phyloP scores from a whole-genome alignment of 129 eudicot species.

The Sambucus nigra region DNA sequence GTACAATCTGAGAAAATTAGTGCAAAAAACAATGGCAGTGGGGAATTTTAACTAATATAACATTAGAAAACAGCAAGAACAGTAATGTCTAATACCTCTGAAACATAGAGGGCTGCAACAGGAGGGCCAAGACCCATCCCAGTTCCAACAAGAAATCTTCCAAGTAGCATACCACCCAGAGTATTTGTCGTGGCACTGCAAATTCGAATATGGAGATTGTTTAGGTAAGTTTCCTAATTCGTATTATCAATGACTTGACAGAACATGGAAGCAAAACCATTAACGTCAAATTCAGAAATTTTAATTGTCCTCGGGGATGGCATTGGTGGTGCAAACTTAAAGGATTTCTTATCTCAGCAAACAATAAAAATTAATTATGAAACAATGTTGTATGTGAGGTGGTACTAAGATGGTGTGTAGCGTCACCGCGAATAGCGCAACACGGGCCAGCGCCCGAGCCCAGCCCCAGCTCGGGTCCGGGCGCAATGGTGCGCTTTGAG shows the following conservation, averaged over 20 bases:
- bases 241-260: background rate
- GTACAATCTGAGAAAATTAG: background rate
- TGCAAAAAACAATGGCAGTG: background rate
- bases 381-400: no score
- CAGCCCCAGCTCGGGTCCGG: no score
- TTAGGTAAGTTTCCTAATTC: constrained; percentile 9
- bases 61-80: background rate
- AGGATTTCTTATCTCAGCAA: background rate
- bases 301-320: background rate
- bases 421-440: no score
- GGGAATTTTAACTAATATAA: background rate
- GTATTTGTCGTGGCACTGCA: constrained; percentile 67
- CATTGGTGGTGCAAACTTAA: background rate
- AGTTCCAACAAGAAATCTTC: constrained; percentile 77
- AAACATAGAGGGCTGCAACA: constrained; percentile 79
- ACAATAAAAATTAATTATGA: no score
- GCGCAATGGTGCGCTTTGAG: no score
- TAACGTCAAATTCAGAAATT: background rate
- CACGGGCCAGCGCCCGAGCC: no score
- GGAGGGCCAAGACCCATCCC: constrained; percentile 88
- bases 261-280: background rate
- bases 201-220: constrained; percentile 13
- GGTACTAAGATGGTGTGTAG: no score
- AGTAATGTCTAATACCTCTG: constrained; percentile 48
- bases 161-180: constrained; percentile 69